Evolutionary conservation across 225 moss, liverwort and hornwort species (phyloP), one percentile per base, ranked within the genome.

Genomic region (Pseudoscleropodium purum): DNA sequence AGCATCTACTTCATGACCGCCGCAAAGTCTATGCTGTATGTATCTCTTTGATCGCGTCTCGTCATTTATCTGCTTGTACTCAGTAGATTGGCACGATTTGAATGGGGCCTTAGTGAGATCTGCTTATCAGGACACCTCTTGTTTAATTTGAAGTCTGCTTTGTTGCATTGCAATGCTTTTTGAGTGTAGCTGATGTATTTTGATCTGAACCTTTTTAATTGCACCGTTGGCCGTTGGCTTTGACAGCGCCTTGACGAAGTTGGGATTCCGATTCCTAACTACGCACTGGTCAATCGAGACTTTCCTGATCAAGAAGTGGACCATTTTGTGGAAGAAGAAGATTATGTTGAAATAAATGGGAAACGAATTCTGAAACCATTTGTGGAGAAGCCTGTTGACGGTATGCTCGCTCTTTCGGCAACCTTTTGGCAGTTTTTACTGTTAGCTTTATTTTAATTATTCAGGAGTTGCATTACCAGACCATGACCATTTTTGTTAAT

Each of bases 371-470:
- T 93, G 89, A 99, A 99, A 81, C 99, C 99, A 34, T 99, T 99
- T 91, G 99, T 99, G 74, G 99, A 99, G 92, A 99, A 99, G 91
- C 99, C 99, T 85, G 97, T 97, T 45, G 96, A 99, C 91, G 99
- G 99, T 99, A 92, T 81, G 90, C 74, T 64, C 70, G 39, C 81
- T 78, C 52, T 66, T 69, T 60, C 43, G 70, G 59, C 87, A 84
- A 64, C n/a, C 67, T 87, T 84, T 56, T 77, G 30, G 59, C 41
- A 52, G 59, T 49, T 56, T 63, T 85, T 43, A 23, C 76, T 81
- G 39, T 81, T 64, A 83, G 24, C 47, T 85, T 67, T 57, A 34
- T 86, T 68, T 30, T 61, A 64, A 54, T 75, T 59, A 80, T 49
- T 78, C n/a, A 78, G 27, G 39, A 36, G 59, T 59, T 83, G 75